Conservation (phyloP, 768 basidiomycete species). For the Roridomyces roridus region DNA sequence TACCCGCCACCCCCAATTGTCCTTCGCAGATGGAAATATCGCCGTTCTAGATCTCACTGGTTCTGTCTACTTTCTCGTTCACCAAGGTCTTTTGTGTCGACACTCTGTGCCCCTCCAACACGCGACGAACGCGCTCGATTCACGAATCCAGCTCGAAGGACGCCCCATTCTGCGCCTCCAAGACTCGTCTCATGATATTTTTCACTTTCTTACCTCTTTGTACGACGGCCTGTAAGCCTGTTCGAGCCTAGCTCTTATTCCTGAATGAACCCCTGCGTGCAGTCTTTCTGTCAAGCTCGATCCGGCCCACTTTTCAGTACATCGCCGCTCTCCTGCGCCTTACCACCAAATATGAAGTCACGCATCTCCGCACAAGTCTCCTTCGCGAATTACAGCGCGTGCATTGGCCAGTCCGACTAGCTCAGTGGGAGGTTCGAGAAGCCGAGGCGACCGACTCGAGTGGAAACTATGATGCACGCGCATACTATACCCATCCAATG, state of each 20-base stretch:
- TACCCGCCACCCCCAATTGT: slow-evolving; percentile 57
- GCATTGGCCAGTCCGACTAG: slow-evolving; percentile 67
- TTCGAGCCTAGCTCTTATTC: too few relatives aligned
- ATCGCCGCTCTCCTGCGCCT: slow-evolving; percentile 66
- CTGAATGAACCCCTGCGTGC: slow-evolving; percentile 24
- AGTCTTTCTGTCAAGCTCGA: slow-evolving; percentile 57
- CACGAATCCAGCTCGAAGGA: slow-evolving; percentile 55
- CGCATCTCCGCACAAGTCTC: slow-evolving; percentile 61
- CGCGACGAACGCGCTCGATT: slow-evolving; percentile 42
- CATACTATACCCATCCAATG: slow-evolving; percentile 71
- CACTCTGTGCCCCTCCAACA: slow-evolving; percentile 62
- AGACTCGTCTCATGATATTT: slow-evolving; percentile 63
- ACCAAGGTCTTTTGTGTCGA: slow-evolving; percentile 66
- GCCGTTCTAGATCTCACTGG: slow-evolving; percentile 66
- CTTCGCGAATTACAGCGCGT: slow-evolving; percentile 53
- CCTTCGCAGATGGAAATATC: slow-evolving; percentile 74
- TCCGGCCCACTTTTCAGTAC: slow-evolving; percentile 53
- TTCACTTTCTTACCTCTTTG: slow-evolving; percentile 63
- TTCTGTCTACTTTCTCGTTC: slow-evolving; percentile 69
- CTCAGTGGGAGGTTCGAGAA: slow-evolving; percentile 73
- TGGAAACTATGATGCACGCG: slow-evolving; percentile 63
- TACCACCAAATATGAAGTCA: slow-evolving; percentile 67
- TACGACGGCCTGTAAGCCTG: slow-evolving; percentile 79
- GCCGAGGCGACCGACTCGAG: slow-evolving; percentile 53
- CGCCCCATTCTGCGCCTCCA: slow-evolving; percentile 59